A percentile compares a stretch with the other conserved stretches of the same genome.
phyloP scores from a whole-genome alignment of 2,329 filamentous ascomycete genomes.

The Claviceps sp. region DNA sequence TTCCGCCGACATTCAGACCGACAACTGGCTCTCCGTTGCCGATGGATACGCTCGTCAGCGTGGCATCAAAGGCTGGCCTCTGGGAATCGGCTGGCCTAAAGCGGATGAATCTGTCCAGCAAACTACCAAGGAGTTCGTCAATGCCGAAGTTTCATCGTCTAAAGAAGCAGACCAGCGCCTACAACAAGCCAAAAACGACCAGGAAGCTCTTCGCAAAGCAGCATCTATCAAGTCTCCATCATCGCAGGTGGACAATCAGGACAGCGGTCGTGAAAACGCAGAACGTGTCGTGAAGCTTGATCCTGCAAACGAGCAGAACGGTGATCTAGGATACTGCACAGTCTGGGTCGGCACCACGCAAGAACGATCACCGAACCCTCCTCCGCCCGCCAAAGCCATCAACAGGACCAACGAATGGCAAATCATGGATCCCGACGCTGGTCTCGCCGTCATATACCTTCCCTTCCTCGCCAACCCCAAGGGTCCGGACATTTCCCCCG shows the following conservation, averaged over 20 bases:
- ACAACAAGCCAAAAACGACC: conserved; percentile 40
- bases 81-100: conserved; percentile 88
- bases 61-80: conserved; percentile 84
- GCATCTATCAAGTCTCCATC: conserved; percentile 9
- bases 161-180: conserved; percentile 52
- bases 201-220: conserved; percentile 18
- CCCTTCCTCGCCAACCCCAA: conserved; percentile 76
- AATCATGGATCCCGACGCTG: conserved; percentile 59
- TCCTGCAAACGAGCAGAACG: conserved; percentile 29
- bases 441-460: conserved; percentile 81
- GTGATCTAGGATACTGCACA: conserved; percentile 80
- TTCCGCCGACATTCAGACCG: conserved; percentile 80
- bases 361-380: conserved; percentile 48
- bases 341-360: conserved; percentile 84
- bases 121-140: conserved; percentile 49
- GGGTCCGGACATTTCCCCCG: conserved; percentile 70
- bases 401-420: conserved; percentile 54
- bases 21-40: conserved; percentile 91
- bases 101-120: conserved; percentile 42
- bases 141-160: conserved; percentile 46
- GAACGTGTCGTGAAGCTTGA: conserved; percentile 24
- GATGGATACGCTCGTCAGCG: conserved; percentile 88
- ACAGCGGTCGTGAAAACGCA: conserved; percentile 1
- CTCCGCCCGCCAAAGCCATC: conserved; percentile 36
- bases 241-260: neutral